Percentiles rank a stretch among this genome's conserved stretches.
phyloP scores from a whole-genome alignment of 2,329 filamentous ascomycete genomes.

The Calonectria ilicicola region DNA sequence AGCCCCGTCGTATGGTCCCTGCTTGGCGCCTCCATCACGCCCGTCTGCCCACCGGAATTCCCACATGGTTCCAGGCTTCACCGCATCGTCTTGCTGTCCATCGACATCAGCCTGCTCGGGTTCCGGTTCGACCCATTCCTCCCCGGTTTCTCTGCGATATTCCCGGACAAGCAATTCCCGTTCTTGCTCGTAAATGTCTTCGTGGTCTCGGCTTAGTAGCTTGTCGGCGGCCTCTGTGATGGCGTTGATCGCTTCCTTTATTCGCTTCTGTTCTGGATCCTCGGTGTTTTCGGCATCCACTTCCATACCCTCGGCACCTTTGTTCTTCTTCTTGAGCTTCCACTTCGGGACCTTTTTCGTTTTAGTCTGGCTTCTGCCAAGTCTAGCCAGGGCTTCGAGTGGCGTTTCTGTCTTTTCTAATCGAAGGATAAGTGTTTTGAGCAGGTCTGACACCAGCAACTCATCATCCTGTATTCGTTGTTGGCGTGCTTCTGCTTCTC shows the following conservation, averaged over 20 bases:
- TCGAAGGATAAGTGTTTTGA: slow-evolving; percentile 77
- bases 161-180: slow-evolving; percentile 86
- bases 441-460: slow-evolving; percentile 77
- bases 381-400: slow-evolving; percentile 85
- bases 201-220: slow-evolving; percentile 83
- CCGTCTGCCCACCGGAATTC: slow-evolving; percentile 95
- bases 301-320: slow-evolving; percentile 73
- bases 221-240: slow-evolving; percentile 93
- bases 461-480: slow-evolving; percentile 81
- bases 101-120: slow-evolving; percentile 46
- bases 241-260: slow-evolving; percentile 80
- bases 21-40: slow-evolving; percentile 79
- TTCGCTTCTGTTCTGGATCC: slow-evolving; percentile 75
- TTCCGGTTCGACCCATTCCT: slow-evolving; percentile 77
- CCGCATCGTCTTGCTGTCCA: slow-evolving; percentile 30
- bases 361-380: slow-evolving; percentile 77
- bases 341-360: slow-evolving; percentile 71
- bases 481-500: slow-evolving; percentile 80
- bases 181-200: slow-evolving; percentile 92
- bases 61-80: slow-evolving; percentile 65
- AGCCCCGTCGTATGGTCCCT: slow-evolving; percentile 87
- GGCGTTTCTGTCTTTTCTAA: slow-evolving; percentile 87
- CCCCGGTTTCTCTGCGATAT: slow-evolving; percentile 86
- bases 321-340: slow-evolving; percentile 77
- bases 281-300: slow-evolving; percentile 67